Base-by-base conservation (phyloP, 2,329 filamentous ascomycete genomes). In the Diaporthe destruens region DNA sequence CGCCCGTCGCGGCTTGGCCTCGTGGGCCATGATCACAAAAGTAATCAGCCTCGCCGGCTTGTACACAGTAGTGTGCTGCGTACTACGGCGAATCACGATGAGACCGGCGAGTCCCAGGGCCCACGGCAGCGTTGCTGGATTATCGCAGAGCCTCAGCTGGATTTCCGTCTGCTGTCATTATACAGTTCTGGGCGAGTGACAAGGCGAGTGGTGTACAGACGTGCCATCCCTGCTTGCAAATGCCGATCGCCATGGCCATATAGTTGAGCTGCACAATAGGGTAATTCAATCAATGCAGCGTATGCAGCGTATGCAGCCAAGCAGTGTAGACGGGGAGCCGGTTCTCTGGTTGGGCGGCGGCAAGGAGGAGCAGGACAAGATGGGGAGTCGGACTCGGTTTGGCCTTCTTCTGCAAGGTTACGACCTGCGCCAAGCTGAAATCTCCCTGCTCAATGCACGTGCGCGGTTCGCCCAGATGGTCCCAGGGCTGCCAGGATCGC, bases 401-500 rank as follows among this genome's bases (percentile, higher is more conserved):
- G 36, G 59, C 42, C 42, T 23, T 49, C 42, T 6, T 32, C 12
- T 39, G 36, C 11, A 39, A 39, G 36, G 36, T 39, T 39, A 9
- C 36, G 36, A 39, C 36, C 12, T 39, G 14, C 39, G 39, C 39
- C 39, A 42, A 42, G 16, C 16, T 42, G 39, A 42, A 42, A 65
- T 51, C 44, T 65, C 61, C 36, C 61, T 65, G 18, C 12, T 51
- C 44, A 66, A 39, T 66, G 61, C 61, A 66, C 47, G 44, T 53
- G 61, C 29, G 47, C 61, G 18, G 44, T 47, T 66, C 47, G 47
- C 32, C 47, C 32, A 66, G 61, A 29, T 32, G 4, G 61, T 20
- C 29, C 44, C 32, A 65, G 61, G 44, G 4, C 47, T 20, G 20
- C 44, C 32, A 65, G 61, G 44, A 65, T 66, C 32, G 47, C 47